phyloP scores from a whole-genome alignment of 495 filamentous ascomycete genomes.

The Neurospora sp. region DNA sequence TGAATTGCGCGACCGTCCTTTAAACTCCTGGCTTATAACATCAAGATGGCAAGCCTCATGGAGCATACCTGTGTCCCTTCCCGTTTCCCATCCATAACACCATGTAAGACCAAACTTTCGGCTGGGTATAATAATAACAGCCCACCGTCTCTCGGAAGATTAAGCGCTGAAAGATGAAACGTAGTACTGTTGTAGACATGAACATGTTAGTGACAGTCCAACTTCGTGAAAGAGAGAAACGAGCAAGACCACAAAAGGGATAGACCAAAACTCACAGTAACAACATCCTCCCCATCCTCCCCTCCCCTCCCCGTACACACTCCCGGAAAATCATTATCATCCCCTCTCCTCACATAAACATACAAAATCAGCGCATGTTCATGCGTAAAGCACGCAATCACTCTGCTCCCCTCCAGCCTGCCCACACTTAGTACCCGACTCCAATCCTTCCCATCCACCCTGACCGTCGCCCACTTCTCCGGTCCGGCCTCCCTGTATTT shows the following conservation, averaged over 20 bases:
- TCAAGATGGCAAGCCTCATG: not conserved
- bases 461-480: constrained; percentile 71
- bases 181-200: constrained; percentile 4
- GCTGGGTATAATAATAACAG: not conserved
- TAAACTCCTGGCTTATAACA: not conserved
- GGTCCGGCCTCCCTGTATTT: constrained; percentile 50
- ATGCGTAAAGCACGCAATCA: constrained; percentile 74
- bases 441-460: constrained; percentile 91
- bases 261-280: not conserved
- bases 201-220: not conserved
- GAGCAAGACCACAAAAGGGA: not conserved
- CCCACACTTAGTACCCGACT: constrained; percentile 83
- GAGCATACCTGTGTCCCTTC: not conserved
- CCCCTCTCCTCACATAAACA: constrained; percentile 71
- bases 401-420: constrained; percentile 63
- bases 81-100: not conserved
- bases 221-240: too few species aligned
- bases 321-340: constrained; percentile 34
- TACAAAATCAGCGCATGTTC: constrained; percentile 88
- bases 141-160: not conserved
- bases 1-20: not conserved
- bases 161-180: constrained; percentile 9
- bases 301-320: not conserved
- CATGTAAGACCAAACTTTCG: not conserved
- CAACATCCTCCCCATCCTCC: not conserved